Base-by-base conservation (phyloP, 2,329 filamentous ascomycete species). In the Penicillium sp. region DNA sequence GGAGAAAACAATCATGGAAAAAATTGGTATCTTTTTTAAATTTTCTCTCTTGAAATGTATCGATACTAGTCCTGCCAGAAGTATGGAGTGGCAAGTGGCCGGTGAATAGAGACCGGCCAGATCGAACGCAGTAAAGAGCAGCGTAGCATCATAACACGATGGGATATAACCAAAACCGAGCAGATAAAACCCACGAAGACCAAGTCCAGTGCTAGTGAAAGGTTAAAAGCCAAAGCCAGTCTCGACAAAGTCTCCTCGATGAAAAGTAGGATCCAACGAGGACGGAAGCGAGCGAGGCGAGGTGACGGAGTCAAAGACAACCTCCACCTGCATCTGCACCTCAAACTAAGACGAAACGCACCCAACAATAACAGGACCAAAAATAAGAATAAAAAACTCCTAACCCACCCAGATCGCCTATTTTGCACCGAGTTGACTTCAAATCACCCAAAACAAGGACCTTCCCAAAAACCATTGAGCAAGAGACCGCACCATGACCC, bases 81-180 rank as follows among this genome's bases (percentile, higher is more conserved):
- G 43, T 36, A 37, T 39, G n/a, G n/a, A 49, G 26, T 43, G 47
- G 37, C 48, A 49, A 27, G 20, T 21, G 13, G 21, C 26, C 30
- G 24, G 29, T 32, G 13, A 32, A n/a, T 32, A 17, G 45, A 50
- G 51, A 46, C 49, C 53, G 56, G 49, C 47, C 54, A 30, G 26
- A 54, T 40, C 32, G 23, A 50, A 44, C 44, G 49, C 13, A 37
- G 49, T 50, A 36, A 52, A 56, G 49, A 60, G 53, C 49, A 56
- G 54, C 61, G 49, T 65, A 55, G 57, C 56, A 61, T 62, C 60
- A 66, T 64, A 54, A 63, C 55, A 61, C 47, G 49, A 54, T 56
- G 54, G 61, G 60, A 64, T 63, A 64, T 64, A 60, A 65, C 56
- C 54, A 59, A 42, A 49, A 52, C 47, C 33, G 45, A 49, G 34